Evolutionary conservation across 306 rosid genomes (phyloP).

Genomic region (Crotalaria pallida): DNA sequence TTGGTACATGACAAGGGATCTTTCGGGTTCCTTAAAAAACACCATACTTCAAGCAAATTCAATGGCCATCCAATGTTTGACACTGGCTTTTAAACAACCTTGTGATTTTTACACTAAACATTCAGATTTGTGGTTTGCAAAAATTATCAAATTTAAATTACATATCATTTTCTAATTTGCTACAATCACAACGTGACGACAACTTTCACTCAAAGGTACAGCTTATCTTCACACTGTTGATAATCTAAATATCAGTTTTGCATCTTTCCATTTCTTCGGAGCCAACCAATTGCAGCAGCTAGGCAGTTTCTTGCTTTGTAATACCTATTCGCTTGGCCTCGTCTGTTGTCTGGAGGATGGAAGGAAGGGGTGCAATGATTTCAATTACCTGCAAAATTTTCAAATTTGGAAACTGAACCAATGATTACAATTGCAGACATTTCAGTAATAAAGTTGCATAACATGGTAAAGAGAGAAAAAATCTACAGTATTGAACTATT

Average conservation of each 20-base stretch:
- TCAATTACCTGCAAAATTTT: constrained; percentile 41
- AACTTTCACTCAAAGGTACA: too few relatives aligned
- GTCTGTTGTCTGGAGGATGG: constrained; percentile 35
- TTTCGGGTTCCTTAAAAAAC: neutral
- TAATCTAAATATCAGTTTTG: too few relatives aligned
- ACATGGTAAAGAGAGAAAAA: neutral
- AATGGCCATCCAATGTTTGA: neutral
- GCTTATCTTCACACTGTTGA: too few relatives aligned
- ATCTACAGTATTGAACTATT: neutral
- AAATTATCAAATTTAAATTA: neutral
- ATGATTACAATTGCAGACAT: neutral
- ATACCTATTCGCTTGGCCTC: constrained; percentile 9
- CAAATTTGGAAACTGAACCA: neutral
- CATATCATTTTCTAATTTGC: neutral
- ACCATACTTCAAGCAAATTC: neutral
- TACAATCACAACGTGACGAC: too few relatives aligned
- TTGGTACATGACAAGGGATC: neutral
- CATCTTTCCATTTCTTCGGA: neutral
- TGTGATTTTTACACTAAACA: neutral
- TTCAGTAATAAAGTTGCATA: neutral
- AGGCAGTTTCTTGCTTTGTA: neutral
- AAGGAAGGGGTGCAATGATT: constrained; percentile 61
- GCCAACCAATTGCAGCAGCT: neutral
- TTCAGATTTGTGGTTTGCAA: too few relatives aligned
- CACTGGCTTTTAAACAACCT: too few relatives aligned